Evolutionary conservation across 108 stramenopile species (phyloP), one percentile per base, ranked within the genome.

Genomic region (Bacterosira constricta): DNA sequence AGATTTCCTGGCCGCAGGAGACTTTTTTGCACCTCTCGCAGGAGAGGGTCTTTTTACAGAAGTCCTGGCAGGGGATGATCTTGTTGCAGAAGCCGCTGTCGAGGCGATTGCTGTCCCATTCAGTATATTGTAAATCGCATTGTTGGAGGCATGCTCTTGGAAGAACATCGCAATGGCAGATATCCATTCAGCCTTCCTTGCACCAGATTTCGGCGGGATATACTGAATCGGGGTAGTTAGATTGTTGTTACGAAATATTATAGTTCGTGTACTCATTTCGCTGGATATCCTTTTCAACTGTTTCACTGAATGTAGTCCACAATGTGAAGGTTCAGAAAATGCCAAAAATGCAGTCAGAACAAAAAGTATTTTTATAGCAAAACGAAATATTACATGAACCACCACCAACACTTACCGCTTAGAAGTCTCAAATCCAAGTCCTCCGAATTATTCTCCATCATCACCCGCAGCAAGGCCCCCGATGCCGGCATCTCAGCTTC

Each of bases 131-230:
- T 26, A 45, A 44, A 62, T 18, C 7, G 21, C 41, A 8, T 45
- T 62, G 61, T 62, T 69, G 39, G 53, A 69, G n/a, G 55, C 55
- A 56, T 56, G 55, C 37, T 3, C 4, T 17, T 56, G 10, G 32
- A 56, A 56, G 55, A 32, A 56, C n/a, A 26, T 20, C 6, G 46
- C 42, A 31, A 63, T 35, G 9, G 44, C 17, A 31, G 46, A 31
- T 29, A 75, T 30, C 67, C 67, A 75, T 39, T 37, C 47, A 20
- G 55, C 38, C 31, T 75, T 75, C 20, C 62, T 75, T 15, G 73
- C 56, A 0, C 59, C 57, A 31, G 68, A 70, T 52, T 61, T 69
- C 5, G 73, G 73, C 25, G 63, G 47, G 55, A 21, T 27, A 39
- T 13, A 36, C 32, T 35, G 32, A 11, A 15, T 5, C 18, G 32